phyloP scores from a whole-genome alignment of 2,329 filamentous ascomycete species.

The Lojkania enalia region DNA sequence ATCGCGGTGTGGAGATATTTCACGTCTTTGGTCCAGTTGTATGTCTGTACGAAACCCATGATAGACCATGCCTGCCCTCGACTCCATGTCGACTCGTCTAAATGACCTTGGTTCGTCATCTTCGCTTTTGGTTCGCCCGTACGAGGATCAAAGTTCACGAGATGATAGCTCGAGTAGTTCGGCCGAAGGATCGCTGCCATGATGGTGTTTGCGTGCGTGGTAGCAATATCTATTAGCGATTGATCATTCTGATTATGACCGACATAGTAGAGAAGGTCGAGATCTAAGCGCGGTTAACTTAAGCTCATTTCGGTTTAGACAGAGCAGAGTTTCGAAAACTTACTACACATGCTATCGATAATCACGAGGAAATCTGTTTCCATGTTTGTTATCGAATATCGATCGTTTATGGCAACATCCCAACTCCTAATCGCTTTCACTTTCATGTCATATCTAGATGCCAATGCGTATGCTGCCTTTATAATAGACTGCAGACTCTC shows the following conservation, averaged over 20 bases:
- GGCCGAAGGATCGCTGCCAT: conserved; percentile 40
- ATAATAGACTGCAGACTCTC: conserved; percentile 48
- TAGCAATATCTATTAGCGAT: conserved; percentile 42
- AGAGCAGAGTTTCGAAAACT: neutral
- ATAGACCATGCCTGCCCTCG: conserved; percentile 57
- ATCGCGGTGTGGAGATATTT: conserved; percentile 51
- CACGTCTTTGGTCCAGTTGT: conserved; percentile 51
- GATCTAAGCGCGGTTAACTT: conserved; percentile 25
- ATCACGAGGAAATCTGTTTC: conserved; percentile 46
- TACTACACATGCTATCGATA: conserved; percentile 50
- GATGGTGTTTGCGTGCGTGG: conserved; percentile 44
- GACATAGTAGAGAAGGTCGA: conserved; percentile 46
- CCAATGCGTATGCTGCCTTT: conserved; percentile 50
- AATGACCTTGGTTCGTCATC: conserved; percentile 55
- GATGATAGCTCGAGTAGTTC: conserved; percentile 47
- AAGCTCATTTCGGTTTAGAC: neutral
- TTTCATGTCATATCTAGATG: conserved; percentile 47
- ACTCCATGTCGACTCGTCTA: conserved; percentile 51
- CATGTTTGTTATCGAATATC: conserved; percentile 43
- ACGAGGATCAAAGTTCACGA: conserved; percentile 52
- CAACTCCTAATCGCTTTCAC: conserved; percentile 55
- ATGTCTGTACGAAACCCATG: conserved; percentile 53
- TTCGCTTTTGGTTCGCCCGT: conserved; percentile 50
- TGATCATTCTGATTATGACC: conserved; percentile 35
- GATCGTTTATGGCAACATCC: conserved; percentile 48